phyloP scores from a whole-genome alignment of 805 yeast species.

The Hanseniaspora clermontiae region DNA sequence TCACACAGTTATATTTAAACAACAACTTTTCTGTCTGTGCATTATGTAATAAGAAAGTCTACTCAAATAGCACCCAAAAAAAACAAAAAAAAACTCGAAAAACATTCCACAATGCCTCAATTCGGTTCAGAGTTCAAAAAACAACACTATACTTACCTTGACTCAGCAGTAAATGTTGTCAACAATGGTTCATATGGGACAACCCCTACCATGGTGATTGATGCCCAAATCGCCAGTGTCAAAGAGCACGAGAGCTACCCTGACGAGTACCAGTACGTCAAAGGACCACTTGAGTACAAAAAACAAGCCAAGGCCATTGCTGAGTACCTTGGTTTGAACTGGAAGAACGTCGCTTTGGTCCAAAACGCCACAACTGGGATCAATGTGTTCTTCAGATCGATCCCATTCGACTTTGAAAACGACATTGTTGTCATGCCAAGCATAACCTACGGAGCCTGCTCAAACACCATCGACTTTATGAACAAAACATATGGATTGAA shows the following conservation, averaged over 20 bases:
- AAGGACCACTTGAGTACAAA: constrained; percentile 24
- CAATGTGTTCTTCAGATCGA: constrained; percentile 44
- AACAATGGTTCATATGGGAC: constrained; percentile 59
- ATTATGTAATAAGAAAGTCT: too few relatives aligned
- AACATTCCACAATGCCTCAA: not conserved
- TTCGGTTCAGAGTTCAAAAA: constrained; percentile 42
- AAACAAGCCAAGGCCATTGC: constrained; percentile 31
- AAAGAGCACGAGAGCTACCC: constrained; percentile 32
- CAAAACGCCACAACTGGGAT: constrained; percentile 51
- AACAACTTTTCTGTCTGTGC: too few relatives aligned
- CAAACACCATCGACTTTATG: constrained; percentile 37
- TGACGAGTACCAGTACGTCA: constrained; percentile 32
- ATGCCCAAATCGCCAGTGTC: constrained; percentile 26
- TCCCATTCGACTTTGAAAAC: constrained; percentile 32
- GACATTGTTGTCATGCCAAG: constrained; percentile 40
- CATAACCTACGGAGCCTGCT: constrained; percentile 44
- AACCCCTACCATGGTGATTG: constrained; percentile 38
- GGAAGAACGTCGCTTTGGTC: constrained; percentile 39
- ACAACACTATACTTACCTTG: constrained; percentile 36
- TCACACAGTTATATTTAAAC: too few relatives aligned
- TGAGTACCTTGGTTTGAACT: constrained; percentile 36
- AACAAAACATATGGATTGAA: constrained; percentile 27
- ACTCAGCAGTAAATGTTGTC: constrained; percentile 32
- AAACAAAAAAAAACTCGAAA: too few relatives aligned
- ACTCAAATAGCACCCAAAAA: too few relatives aligned